Evolutionary conservation across 108 stramenopile genomes (phyloP).

Genomic region (Pelagomonas calceolata): DNA sequence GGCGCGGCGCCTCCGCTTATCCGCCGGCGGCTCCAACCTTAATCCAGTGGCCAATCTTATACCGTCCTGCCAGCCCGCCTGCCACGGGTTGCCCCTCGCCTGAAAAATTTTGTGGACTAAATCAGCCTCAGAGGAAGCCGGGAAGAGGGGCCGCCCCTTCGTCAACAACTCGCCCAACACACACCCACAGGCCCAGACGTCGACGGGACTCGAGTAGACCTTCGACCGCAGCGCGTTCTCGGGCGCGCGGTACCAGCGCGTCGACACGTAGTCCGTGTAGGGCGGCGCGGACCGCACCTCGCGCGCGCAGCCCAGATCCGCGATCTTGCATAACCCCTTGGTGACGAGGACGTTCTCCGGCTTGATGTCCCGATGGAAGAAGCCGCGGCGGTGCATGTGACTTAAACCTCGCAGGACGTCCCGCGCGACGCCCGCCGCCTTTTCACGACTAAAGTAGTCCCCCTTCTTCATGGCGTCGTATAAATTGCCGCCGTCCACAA

Average conservation of each 20-base stretch:
- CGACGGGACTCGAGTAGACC: constrained; percentile 7
- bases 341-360: constrained; percentile 28
- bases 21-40: not conserved
- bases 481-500: not conserved
- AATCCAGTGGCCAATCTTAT: not conserved
- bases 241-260: constrained; percentile 28
- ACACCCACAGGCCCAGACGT: constrained; percentile 16
- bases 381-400: constrained; percentile 21
- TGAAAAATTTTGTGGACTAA: not conserved
- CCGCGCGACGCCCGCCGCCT: not conserved
- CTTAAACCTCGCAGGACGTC: constrained; percentile 4
- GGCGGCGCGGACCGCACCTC: constrained; percentile 25
- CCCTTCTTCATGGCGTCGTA: not conserved
- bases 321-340: constrained; percentile 2
- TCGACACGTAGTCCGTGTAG: constrained; percentile 25
- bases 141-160: constrained; percentile 8
- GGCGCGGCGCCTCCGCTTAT: too few species aligned
- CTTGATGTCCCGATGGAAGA: constrained; percentile 35
- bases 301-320: constrained; percentile 19
- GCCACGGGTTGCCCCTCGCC: not conserved
- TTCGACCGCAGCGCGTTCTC: constrained; percentile 15
- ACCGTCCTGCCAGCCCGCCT: not conserved
- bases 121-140: constrained; percentile 6
- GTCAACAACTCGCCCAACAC: constrained; percentile 12
- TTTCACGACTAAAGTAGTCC: not conserved